A percentile compares a stretch with the other conserved stretches of the same genome.
phyloP scores from a whole-genome alignment of 1,284 basidiomycete genomes.

The Chondrostereum purpureum region DNA sequence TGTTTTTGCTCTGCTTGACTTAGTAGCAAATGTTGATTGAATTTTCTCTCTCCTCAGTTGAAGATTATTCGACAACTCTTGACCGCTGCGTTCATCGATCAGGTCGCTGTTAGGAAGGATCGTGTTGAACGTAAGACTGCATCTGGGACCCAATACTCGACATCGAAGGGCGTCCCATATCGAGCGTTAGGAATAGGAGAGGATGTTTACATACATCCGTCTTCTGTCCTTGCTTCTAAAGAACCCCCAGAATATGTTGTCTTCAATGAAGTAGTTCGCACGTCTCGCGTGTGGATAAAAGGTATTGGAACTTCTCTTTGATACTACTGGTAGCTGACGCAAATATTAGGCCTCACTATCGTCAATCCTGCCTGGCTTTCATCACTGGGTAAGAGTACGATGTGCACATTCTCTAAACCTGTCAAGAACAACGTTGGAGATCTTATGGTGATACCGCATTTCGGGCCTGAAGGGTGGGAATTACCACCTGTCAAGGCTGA shows the following conservation, averaged over 20 bases:
- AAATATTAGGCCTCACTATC: constrained; percentile 63
- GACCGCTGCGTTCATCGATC: constrained; percentile 90
- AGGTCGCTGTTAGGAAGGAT: constrained; percentile 91
- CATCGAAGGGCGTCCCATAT: constrained; percentile 80
- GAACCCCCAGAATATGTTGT: constrained; percentile 86
- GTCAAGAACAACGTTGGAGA: constrained; percentile 61
- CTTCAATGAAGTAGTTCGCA: constrained; percentile 77
- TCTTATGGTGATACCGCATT: constrained; percentile 73
- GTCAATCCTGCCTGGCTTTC: constrained; percentile 90
- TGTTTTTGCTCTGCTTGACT: no score
- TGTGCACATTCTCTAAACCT: constrained; percentile 90
- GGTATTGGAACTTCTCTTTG: constrained; percentile 48
- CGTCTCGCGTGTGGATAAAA: constrained; percentile 76
- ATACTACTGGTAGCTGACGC: neutral
- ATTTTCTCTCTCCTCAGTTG: constrained; percentile 56
- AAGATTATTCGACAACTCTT: constrained; percentile 90
- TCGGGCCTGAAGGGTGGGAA: constrained; percentile 81
- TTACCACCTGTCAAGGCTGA: constrained; percentile 67
- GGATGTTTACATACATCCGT: constrained; percentile 92
- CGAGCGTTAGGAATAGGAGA: constrained; percentile 76
- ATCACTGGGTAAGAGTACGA: constrained; percentile 64
- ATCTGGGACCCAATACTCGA: constrained; percentile 67
- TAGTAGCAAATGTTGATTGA: no score
- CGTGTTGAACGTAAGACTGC: constrained; percentile 52
- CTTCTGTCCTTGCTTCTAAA: constrained; percentile 67